phyloP scores from a whole-genome alignment of 768 basidiomycete species.

The Phallus indusiatus region DNA sequence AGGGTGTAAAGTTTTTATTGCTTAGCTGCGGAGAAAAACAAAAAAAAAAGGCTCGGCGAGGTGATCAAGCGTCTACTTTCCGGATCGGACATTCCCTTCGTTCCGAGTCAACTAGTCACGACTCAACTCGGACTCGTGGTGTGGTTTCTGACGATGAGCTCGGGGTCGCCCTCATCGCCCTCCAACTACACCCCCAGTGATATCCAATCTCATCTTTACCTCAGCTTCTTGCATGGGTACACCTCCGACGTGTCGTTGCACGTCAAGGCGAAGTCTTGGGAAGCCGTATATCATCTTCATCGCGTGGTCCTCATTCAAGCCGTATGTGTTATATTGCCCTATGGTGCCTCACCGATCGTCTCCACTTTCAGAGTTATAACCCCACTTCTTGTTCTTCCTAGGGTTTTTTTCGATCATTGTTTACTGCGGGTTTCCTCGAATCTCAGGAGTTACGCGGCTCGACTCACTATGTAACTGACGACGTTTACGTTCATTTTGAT shows the following conservation, averaged over 20 bases:
- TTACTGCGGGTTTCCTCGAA: conserved; percentile 71
- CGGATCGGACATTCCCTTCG: not conserved
- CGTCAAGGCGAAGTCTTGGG: conserved; percentile 52
- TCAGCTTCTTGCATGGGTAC: conserved; percentile 56
- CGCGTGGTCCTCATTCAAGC: conserved; percentile 84
- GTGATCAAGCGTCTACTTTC: not conserved
- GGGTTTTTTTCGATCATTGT: conserved; percentile 86
- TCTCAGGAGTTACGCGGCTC: conserved; percentile 25
- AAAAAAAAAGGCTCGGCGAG: not conserved
- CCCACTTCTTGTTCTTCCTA: conserved; percentile 19
- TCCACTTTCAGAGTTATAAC: not conserved
- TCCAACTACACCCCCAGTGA: conserved; percentile 39
- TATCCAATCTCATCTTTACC: conserved; percentile 70
- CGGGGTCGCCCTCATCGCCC: conserved; percentile 23
- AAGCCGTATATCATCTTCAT: conserved; percentile 70
- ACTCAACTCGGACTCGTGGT: not conserved
- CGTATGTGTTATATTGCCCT: conserved; percentile 32
- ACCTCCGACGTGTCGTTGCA: conserved; percentile 74
- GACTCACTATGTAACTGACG: conserved; percentile 28
- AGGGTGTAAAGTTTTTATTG: not conserved
- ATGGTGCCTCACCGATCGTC: not conserved
- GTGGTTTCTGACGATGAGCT: not conserved
- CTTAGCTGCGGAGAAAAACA: not conserved
- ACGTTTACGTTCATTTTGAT: conserved; percentile 66
- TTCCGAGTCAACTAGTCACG: not conserved